A percentile compares a stretch with the other conserved stretches of the same genome.
phyloP scores from a whole-genome alignment of 1,284 basidiomycete genomes.

The Microbotryum lychnidis-dioicae region DNA sequence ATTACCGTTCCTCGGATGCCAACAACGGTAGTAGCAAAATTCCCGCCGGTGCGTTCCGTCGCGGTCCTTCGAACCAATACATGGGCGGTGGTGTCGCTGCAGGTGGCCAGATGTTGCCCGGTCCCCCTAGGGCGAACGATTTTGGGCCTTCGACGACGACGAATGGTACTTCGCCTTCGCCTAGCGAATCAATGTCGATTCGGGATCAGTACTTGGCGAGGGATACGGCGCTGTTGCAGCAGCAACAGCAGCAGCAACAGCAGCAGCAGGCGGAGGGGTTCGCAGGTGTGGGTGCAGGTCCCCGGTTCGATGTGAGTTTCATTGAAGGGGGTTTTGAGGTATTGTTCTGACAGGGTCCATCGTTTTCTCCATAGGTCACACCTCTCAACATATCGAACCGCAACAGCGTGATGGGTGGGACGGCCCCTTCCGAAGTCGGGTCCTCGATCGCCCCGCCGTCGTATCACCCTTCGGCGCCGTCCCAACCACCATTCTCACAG shows the following conservation, averaged over 20 bases:
- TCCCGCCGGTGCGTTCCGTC: slow-evolving; percentile 22
- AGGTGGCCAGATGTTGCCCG: neutral
- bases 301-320: slow-evolving; percentile 2
- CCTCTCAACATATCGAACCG: neutral
- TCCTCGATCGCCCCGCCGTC: neutral
- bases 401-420: slow-evolving; percentile 9
- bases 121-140: too few species aligned
- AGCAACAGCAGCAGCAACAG: too few species aligned
- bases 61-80: neutral
- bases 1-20: slow-evolving; percentile 8
- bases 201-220: slow-evolving; percentile 4
- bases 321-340: neutral
- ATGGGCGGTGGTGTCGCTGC: neutral
- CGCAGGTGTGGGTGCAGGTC: neutral
- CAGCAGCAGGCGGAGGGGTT: neutral
- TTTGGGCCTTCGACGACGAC: neutral
- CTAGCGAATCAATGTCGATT: slow-evolving; percentile 3
- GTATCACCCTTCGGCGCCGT: neutral
- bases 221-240: neutral
- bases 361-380: neutral
- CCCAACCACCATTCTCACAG: neutral
- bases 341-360: slow-evolving; percentile 13
- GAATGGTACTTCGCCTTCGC: neutral
- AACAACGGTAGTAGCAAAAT: slow-evolving; percentile 6
- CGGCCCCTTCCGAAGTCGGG: neutral